Base-by-base conservation (phyloP, 495 filamentous ascomycete species). In the Antarctomyces pellizariae region DNA sequence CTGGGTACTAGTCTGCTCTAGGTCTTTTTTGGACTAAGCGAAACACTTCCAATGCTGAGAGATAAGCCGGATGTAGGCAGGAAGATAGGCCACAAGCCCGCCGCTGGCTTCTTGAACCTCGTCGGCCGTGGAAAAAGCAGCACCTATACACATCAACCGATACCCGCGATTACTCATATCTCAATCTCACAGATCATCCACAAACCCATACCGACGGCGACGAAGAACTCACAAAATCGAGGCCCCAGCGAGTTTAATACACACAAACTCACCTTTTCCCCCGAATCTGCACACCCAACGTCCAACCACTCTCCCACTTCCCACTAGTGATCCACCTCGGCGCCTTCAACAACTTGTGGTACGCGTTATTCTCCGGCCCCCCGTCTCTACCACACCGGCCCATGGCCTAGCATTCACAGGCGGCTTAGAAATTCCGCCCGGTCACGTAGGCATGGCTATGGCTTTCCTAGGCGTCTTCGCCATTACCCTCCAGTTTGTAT, bases 261-360 rank as follows among this genome's bases (percentile, higher is more conserved):
- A 38, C 38, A 14, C 36, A 30, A 20, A 57, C 50, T 7, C 53
- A 84, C 16, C 61, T 75, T 5, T 76, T 84, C 53, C 58, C 63
- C 12, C 59, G 62, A 14, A 76, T 90, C 32, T 86, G 77, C 57
- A 86, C 76, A 2, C 59, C 59, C 27, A 84, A 84, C 36, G 70
- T 90, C 13, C 8, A 2, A 4, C 29, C 43, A 44, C 35, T 80
- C 76, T 1, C 51, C 86, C 69, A 73, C 44, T 71, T 61, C 23
- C 58, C 80, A 35, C 58, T 86, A 29, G 67, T 71, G 20, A 67
- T 75, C 39, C 75, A 82, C 39, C 60, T 82, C 46, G 74, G 71
- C 33, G 76, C 75, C 22, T 86, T 83, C 57, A 77, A 77, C 46
- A 73, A 69, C 26, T 59, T 84, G 24, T 84, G 75, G 75, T 73